Percentiles rank a stretch among this genome's conserved stretches.
Conservation (phyloP, 2,329 filamentous ascomycete species). For the Aspergillus latus region DNA sequence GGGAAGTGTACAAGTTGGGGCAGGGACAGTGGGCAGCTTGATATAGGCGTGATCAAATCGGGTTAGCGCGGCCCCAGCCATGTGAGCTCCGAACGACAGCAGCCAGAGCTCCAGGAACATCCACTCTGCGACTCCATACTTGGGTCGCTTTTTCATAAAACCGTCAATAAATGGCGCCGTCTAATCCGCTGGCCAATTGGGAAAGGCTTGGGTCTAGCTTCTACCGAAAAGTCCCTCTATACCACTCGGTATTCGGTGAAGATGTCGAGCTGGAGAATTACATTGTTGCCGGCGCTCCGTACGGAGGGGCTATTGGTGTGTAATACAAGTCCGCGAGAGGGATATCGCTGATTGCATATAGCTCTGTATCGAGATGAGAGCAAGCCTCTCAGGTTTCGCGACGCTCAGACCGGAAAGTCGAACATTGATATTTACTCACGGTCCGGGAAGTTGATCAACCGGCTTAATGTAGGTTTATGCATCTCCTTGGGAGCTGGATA, state of each 20-base stretch:
- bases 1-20: too few species aligned
- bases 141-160: constrained; percentile 2
- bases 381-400: constrained; percentile 77
- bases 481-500: background rate
- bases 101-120: constrained; percentile 7
- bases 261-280: constrained; percentile 95
- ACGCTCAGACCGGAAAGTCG: constrained; percentile 70
- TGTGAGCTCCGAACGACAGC: constrained; percentile 19
- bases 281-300: constrained; percentile 85
- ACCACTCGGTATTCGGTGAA: constrained; percentile 88
- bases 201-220: constrained; percentile 89
- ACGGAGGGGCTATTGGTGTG: constrained; percentile 84
- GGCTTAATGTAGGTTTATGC: constrained; percentile 59
- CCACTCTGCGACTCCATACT: background rate
- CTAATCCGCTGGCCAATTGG: constrained; percentile 82
- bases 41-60: constrained; percentile 3
- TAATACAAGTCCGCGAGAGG: background rate
- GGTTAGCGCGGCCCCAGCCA: constrained; percentile 18
- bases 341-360: constrained; percentile 38
- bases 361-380: constrained; percentile 85
- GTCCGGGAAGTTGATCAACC: constrained; percentile 81
- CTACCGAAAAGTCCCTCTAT: constrained; percentile 92
- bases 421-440: constrained; percentile 94
- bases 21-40: background rate
- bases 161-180: constrained; percentile 41